Base-by-base conservation (phyloP, 306 rosid genomes). In the Begonia loranthoides region DNA sequence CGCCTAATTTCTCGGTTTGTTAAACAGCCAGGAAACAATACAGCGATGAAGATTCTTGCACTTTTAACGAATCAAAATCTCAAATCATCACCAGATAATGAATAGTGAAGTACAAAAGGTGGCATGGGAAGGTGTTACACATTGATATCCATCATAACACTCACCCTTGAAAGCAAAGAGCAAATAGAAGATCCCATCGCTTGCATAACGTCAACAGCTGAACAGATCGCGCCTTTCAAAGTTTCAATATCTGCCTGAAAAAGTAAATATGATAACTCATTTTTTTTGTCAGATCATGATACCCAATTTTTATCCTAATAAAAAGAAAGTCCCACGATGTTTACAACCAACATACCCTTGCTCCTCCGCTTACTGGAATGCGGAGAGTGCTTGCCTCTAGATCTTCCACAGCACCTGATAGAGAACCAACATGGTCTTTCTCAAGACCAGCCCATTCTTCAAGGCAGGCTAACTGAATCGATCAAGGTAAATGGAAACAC, bases 371-470 rank as follows among this genome's bases (percentile, higher is more conserved):
- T 57, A 92, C 75, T 2, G 99, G 96, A 71, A 92, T 83, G 61
- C 94, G 96, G 39, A 92, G 80, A 52, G 99, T 92, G 81, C 76
- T 80, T 13, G 96, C 83, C 80, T 86, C 96, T 58, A 92, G 80
- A 74, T 86, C 96, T 59, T 80, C 87, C 52, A 80, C 73, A 49
- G 94, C 87, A 65, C 94, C 87, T 15, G 96, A 72, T 61, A 92
- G 60, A 65, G 96, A 84, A 75, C 70, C 66, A 33, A 76, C 62
- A 57, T 86, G 99, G 58, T 79, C 79, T 28, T 50, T 72, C 75
- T 87, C 99, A 63, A 80, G 78, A 65, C 72, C 60, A 55, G 79
- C 94, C 99, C 99, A 92, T 17, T 75, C 79, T 33, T 87, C 87
- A 55, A 87, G 96, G 77, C 64, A 75, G 66, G 63, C 62, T 79